Base-by-base conservation (phyloP, 1,284 basidiomycete genomes). In the Ceraceosorus bombacis region DNA sequence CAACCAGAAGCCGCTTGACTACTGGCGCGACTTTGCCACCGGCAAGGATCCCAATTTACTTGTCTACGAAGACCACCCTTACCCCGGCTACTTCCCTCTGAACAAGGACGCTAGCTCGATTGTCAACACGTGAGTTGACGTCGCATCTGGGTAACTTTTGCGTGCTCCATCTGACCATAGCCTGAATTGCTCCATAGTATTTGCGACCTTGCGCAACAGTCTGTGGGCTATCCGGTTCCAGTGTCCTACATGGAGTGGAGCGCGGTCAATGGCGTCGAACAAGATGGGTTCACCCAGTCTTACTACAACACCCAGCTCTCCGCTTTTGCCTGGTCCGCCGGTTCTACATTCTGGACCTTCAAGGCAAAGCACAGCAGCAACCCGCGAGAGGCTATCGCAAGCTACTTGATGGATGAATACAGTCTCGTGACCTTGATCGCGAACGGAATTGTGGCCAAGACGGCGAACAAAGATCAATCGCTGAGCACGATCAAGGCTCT, bases 251-350 rank as follows among this genome's bases (percentile, higher is more conserved):
- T 67, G 51, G 74, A 76, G 53, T 73, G 62, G 55, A 74, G 72
- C 10, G 63, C 60, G 9, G 65, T 72, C 50, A 62, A 67, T 52
- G 65, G 63, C 54, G 51, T 67, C 39, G 60, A 61, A 43, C 56
- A 53, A 27, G 53, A 59, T 3, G 54, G 51, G 39, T 70, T 61
- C 39, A 58, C 64, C 4, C 55, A 57, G 8, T 46, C 53, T 1
- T 73, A 64, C 49, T 58, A 69, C 40, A 57, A 69, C 48, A 69
- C 70, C 55, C 69, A 76, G 65, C 46, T 67, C 37, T 62, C 64
- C n/a, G 70, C 67, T n/a, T 76, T 70, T 49, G 71, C 63, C 36
- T 73, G 72, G 71, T 73, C 71, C 4, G 74, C 66, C 12, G 74
- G 74, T 12, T 67, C 67, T n/a, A 60, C 70, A 39, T 76, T 74